These are phyloP conservation scores for Excoecaria agallocha DNA, from an alignment of 345 rosid species.

Conservation along the genomic window DNA sequence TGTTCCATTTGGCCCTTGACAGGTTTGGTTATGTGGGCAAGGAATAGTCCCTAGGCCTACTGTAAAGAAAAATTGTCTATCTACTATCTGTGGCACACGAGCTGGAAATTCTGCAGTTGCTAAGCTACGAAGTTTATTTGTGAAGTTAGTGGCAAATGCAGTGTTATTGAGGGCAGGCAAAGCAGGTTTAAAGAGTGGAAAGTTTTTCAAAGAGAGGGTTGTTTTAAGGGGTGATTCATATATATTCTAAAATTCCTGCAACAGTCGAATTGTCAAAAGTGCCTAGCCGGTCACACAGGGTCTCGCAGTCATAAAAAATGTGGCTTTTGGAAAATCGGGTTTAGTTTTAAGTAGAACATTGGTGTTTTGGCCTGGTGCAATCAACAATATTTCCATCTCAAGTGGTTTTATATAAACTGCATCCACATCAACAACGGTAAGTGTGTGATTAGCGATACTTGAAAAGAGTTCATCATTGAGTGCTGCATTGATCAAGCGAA, in stretches of 20 bases:
- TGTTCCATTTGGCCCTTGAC: constrained; percentile 23
- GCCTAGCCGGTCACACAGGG: not conserved
- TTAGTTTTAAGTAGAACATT: too few relatives aligned
- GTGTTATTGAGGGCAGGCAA: constrained; percentile 24
- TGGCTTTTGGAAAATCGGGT: too few relatives aligned
- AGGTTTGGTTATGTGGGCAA: constrained; percentile 8
- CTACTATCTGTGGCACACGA: constrained; percentile 17
- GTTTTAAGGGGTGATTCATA: constrained; percentile 4
- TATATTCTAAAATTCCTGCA: constrained; percentile 21
- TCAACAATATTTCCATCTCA: too few relatives aligned
- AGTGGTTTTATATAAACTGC: too few relatives aligned
- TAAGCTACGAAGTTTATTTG: constrained; percentile 16
- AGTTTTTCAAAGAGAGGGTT: not conserved
- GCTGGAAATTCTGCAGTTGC: constrained; percentile 21
- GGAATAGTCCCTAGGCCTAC: constrained; percentile 20
- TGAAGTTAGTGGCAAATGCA: constrained; percentile 11
- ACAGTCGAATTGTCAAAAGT: constrained; percentile 29
- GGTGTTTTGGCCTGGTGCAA: too few relatives aligned
- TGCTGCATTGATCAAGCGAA: too few relatives aligned
- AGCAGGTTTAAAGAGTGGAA: constrained; percentile 10
- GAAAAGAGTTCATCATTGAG: too few relatives aligned
- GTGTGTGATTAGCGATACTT: too few relatives aligned
- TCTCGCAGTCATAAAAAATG: too few relatives aligned
- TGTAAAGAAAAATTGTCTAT: constrained; percentile 21
- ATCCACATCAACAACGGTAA: too few relatives aligned